A percentile compares a stretch with the other conserved stretches of the same genome.
Evolutionary conservation across 2,329 filamentous ascomycete species (phyloP).

Genomic region (Mycocentrospora acerina): DNA sequence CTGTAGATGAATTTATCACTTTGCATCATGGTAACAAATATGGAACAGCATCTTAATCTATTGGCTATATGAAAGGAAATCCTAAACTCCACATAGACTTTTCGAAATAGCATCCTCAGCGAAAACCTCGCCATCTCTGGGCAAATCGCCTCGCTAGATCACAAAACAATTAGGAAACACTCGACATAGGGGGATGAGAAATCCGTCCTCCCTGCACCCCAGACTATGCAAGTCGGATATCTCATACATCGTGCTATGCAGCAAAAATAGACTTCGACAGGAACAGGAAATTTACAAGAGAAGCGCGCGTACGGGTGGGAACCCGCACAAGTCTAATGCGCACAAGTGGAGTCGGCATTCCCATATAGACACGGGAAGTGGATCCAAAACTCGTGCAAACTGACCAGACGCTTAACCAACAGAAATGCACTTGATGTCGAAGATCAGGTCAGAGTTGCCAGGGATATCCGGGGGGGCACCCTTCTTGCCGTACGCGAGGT

Average conservation of each 20-base stretch:
- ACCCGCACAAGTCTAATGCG: slow-evolving; percentile 24
- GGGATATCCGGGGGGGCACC: slow-evolving; percentile 76
- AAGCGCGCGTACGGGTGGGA: slow-evolving; percentile 17
- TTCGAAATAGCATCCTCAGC: slow-evolving; percentile 43
- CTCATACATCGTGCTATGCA: slow-evolving; percentile 41
- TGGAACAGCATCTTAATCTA: not conserved
- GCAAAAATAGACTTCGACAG: slow-evolving; percentile 18
- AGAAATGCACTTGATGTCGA: slow-evolving; percentile 66
- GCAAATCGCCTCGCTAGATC: slow-evolving; percentile 39
- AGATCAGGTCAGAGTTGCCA: slow-evolving; percentile 84
- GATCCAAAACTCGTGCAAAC: slow-evolving; percentile 16
- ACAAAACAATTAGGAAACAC: slow-evolving; percentile 18
- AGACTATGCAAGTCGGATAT: slow-evolving; percentile 47
- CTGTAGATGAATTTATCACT: no score
- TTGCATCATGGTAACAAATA: no score
- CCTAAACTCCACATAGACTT: slow-evolving; percentile 31
- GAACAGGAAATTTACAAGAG: slow-evolving; percentile 18
- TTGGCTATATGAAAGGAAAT: slow-evolving; percentile 10
- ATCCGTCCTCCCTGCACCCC: slow-evolving; percentile 46
- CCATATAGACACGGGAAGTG: slow-evolving; percentile 29
- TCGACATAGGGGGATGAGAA: slow-evolving; percentile 29
- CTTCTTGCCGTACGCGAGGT: slow-evolving; percentile 87
- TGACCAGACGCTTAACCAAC: slow-evolving; percentile 43
- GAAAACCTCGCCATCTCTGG: slow-evolving; percentile 11
- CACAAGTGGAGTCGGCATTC: slow-evolving; percentile 31